Base-by-base conservation (phyloP, 768 basidiomycete genomes). In the Tricholoma bakamatsutake region DNA sequence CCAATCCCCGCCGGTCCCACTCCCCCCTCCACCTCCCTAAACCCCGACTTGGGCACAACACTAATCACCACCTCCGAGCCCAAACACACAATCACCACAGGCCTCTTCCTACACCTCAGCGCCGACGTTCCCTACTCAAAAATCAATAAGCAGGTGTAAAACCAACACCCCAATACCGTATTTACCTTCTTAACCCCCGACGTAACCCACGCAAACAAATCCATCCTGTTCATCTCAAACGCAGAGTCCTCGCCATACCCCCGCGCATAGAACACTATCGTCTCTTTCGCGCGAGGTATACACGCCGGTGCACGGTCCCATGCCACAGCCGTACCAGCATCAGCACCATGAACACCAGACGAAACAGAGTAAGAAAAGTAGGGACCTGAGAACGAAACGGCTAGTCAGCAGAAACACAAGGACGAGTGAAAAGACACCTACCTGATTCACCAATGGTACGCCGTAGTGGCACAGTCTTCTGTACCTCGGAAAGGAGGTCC, bases 141-240 rank as follows among this genome's bases (percentile, higher is more conserved):
- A 47, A 6, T 10, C 4, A 8, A n/a, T 17, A 18, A 17, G 18
- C 40, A 18, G 3, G 40, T 3, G 9, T 9, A 8, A 18, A 21
- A 8, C 1, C 9, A 21, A 15, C 13, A 18, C 18, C 17, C 4
- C 9, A 17, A 2, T 10, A 24, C 13, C 8, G 27, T 6, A 51
- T 56, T 3, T 15, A 64, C 63, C 54, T 61, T 62, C 5, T 58
- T 55, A 24, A 21, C 52, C 34, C 63, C 63, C 18, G 51, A 8
- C 10, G 69, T 67, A 24, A 71, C 68, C 79, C 80, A 82, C 4
- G 74, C 79, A 30, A 72, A 56, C 12, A 76, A 54, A 31, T 61
- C 62, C 18, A 81, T 47, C 46, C 62, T 61, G n/a, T 67, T 63
- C 21, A 81, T 67, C 6, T 60, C 58, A 48, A 74, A 59, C 37